A percentile compares a stretch with the other conserved stretches of the same genome.
Conservation (phyloP, 2,329 filamentous ascomycete genomes). For the Parascedosporium putredinis region DNA sequence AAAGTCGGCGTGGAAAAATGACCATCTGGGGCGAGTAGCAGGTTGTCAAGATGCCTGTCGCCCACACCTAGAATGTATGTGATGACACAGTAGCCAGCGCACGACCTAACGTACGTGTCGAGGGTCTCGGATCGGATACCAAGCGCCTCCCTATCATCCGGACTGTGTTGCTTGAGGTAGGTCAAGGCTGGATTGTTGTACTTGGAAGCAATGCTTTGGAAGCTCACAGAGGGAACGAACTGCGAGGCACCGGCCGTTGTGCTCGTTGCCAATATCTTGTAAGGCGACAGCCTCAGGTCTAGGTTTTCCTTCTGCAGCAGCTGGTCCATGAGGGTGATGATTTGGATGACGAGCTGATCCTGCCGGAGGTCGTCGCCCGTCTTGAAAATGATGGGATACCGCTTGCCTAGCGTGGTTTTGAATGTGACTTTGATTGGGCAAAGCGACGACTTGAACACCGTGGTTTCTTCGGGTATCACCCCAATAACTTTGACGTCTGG, state of each 20-base stretch:
- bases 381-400: conserved; percentile 94
- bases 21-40: conserved; percentile 78
- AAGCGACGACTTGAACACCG: conserved; percentile 91
- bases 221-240: conserved; percentile 77
- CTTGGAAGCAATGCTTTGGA: conserved; percentile 74
- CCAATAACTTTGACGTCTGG: conserved; percentile 71
- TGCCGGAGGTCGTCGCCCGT: conserved; percentile 92
- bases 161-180: conserved; percentile 83
- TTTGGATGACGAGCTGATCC: conserved; percentile 92
- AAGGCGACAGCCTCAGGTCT: conserved; percentile 88
- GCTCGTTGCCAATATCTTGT: conserved; percentile 90
- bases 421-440: conserved; percentile 88
- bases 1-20: conserved; percentile 99
- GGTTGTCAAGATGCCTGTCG: conserved; percentile 90
- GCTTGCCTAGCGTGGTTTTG: conserved; percentile 63
- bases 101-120: conserved; percentile 91
- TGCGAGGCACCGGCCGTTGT: conserved; percentile 84
- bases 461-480: conserved; percentile 71
- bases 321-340: conserved; percentile 96
- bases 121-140: conserved; percentile 86
- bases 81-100: conserved; percentile 95
- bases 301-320: conserved; percentile 92
- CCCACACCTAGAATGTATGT: conserved; percentile 96
- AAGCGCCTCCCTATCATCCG: conserved; percentile 68
- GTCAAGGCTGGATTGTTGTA: conserved; percentile 66